A percentile compares a stretch with the other conserved stretches of the same genome.
phyloP scores from a whole-genome alignment of 805 yeast species.

The Lachancea thermotolerans region DNA sequence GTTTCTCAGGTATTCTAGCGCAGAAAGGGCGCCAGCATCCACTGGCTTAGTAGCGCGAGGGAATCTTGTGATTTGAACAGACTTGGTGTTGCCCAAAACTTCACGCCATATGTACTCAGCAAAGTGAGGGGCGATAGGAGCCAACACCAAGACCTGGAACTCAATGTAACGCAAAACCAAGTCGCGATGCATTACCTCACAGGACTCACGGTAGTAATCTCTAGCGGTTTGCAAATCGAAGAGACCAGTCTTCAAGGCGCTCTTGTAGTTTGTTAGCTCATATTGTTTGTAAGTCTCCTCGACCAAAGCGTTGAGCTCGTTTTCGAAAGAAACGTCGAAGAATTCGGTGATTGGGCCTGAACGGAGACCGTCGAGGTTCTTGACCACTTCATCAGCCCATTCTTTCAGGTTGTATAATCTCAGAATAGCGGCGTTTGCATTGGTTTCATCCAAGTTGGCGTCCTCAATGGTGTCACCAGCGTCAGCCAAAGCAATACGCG shows the following conservation, averaged over 20 bases:
- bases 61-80: conserved; percentile 72
- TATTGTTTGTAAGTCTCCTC: conserved; percentile 69
- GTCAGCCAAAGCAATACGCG: conserved; percentile 96
- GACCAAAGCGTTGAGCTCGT: conserved; percentile 82
- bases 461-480: conserved; percentile 98
- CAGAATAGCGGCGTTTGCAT: conserved; percentile 94
- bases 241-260: conserved; percentile 82
- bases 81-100: conserved; percentile 53
- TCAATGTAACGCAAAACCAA: conserved; percentile 78
- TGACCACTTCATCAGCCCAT: conserved; percentile 81
- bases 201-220: conserved; percentile 88
- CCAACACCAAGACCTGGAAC: conserved; percentile 71
- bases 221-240: conserved; percentile 93
- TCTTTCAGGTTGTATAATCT: conserved; percentile 88
- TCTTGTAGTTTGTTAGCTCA: conserved; percentile 69
- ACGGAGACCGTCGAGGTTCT: conserved; percentile 46
- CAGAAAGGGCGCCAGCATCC: conserved; percentile 52
- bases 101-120: conserved; percentile 87
- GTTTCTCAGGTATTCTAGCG: conserved; percentile 73
- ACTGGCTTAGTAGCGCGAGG: conserved; percentile 70
- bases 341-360: conserved; percentile 49
- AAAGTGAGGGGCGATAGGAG: conserved; percentile 95
- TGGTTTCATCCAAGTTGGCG: conserved; percentile 94
- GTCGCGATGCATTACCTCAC: conserved; percentile 70
- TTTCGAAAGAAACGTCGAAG: conserved; percentile 85